Base-by-base conservation (phyloP, 176 grass and related monocot genomes). In the Thinopyrum elongatum region DNA sequence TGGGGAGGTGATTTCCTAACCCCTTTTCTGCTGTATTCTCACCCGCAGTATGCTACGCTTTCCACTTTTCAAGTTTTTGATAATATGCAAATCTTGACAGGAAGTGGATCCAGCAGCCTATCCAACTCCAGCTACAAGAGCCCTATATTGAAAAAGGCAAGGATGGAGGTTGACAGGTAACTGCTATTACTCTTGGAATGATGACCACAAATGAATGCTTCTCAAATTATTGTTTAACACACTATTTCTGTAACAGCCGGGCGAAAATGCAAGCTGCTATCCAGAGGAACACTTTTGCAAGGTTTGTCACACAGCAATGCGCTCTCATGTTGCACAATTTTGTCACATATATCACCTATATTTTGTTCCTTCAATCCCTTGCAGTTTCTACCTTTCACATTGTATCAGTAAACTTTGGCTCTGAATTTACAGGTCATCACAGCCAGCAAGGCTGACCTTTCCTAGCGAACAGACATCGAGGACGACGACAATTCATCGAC, bases 121-220 rank as follows among this genome's bases (percentile, higher is more conserved):
- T 86, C 90, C 29, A 89, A 33, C 78, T 89, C 90, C 35, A 89
- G 23, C 72, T 92, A 89, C 78, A 87, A 87, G 60, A 89, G 78
- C 74, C 79, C 81, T 85, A 83, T 90, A 9, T 23, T 87, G 42
- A 87, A 83, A 68, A 90, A 91, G 76, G 86, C 88, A 34, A 86
- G 84, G 83, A 87, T 81, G 27, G 89, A 91, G 69, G 77, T 76
- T 91, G 33, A 89, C 69, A 86, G 83, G 92, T 89, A 80, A 72
- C 51, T 31, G 30, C 30, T 80, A 65, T 65, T 21, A 63, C 65
- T 77, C n/a, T 38, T 65, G 53, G 11, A 71, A 73, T 58, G 58
- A 81, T 39, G 29, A 14, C 81, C 7, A 2, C 73, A 41, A 75
- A 81, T 59, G 75, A 81, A 77, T 30, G 5, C 22, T 57, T 80